Base-by-base conservation (phyloP, 2,329 filamentous ascomycete genomes). In the Pyrenochaeta sp. region DNA sequence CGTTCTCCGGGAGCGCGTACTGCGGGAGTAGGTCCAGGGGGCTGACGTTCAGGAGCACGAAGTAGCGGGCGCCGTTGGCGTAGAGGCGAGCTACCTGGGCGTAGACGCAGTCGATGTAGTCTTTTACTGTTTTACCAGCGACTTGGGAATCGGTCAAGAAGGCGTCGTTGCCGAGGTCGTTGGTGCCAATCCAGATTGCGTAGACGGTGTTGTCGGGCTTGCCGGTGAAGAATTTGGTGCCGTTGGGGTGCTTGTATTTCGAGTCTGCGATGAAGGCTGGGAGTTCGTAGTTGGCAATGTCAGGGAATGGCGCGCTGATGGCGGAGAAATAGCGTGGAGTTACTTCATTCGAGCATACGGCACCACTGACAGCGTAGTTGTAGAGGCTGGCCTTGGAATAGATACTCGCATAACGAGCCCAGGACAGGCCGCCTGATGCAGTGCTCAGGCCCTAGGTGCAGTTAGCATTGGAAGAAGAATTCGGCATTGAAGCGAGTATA, bases 181-280 rank as follows among this genome's bases (percentile, higher is more conserved):
- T 93, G 17, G 88, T 91, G 3, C 89, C 89, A 58, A 92, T 90
- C 87, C 87, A 92, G 36, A 92, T 80, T 1, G 83, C 79, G 60
- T 90, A 92, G 2, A 89, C 83, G 0, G 87, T 89, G 51, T 85
- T 83, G 20, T 81, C 71, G 2, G 78, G 57, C 2, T 74, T 77
- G 31, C 74, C 72, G 22, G 68, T 61, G 44, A 81, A 68, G 44
- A 81, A 69, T 5, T 69, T 68, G 1, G 63, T 72, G 39, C 72
- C 73, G 40, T 73, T 70, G 1, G 65, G 48, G 10, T 51, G 43
- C 22, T 15, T 31, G 41, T 62, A 64, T 9, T 61, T 67, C 52
- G 54, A 70, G 61, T 79, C 77, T 7, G 74, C 72, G 23, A 77
- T 55, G 61, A 75, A 79, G 19, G 76, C 74, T 3, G 76, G 75